Conservation (phyloP, 2,329 filamentous ascomycete species). For the Neonectria faginata region DNA sequence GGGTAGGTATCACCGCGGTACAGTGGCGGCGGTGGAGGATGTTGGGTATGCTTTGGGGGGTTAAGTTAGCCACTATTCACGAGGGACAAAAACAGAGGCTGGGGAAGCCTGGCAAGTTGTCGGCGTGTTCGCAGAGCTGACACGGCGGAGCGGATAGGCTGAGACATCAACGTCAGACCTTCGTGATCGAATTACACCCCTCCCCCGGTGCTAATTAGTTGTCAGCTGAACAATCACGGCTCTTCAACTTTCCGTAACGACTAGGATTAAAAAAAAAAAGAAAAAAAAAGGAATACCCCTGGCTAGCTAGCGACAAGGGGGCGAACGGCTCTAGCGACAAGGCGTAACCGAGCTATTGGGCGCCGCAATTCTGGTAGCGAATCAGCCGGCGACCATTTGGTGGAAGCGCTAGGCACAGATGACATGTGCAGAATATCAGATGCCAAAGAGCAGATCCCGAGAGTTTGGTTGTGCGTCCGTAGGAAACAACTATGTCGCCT, state of each 20-base stretch:
- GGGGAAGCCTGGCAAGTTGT: not conserved
- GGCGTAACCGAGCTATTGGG: constrained; percentile 4
- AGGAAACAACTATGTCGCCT: not conserved
- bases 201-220: no score
- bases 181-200: not conserved
- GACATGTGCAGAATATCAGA: not conserved
- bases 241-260: not conserved
- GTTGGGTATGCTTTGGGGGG: not conserved
- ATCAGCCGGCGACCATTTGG: not conserved
- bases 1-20: not conserved
- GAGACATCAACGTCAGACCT: not conserved
- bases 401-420: not conserved
- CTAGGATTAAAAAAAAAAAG: not conserved
- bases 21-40: not conserved
- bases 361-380: constrained; percentile 1
- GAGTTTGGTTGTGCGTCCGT: not conserved
- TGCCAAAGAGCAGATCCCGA: not conserved
- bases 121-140: not conserved
- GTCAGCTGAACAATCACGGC: not conserved
- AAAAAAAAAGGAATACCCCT: not conserved
- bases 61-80: not conserved
- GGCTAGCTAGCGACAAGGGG: not conserved
- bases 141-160: not conserved
- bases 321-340: not conserved
- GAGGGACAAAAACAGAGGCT: not conserved